Base-by-base conservation (phyloP, 2,329 filamentous ascomycete species). In the Pyrenochaeta sp. region DNA sequence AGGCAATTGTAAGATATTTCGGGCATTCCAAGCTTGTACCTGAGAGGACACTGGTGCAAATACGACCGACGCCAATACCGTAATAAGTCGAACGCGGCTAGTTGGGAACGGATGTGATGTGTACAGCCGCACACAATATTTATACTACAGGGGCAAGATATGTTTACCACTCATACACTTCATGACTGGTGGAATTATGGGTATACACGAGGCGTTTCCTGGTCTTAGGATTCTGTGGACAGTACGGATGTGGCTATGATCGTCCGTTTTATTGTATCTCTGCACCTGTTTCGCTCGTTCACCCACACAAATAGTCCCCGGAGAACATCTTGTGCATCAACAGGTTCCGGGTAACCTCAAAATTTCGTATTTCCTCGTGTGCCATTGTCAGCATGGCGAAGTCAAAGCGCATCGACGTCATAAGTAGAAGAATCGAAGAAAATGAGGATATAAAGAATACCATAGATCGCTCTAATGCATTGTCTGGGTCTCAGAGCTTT, bases 371-470 rank as follows among this genome's bases (percentile, higher is more conserved):
- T 11, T 3, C 36, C 45, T 45, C 32, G 40, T 33, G 32, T 12
- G 27, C 32, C 11, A 32, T 35, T 23, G 12, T 35, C 17, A 35
- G 14, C 18, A 21, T 29, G 30, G 15, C 23, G 18, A 18, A 30
- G 44, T 20, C 20, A 43, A 23, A 4, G 23, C 17, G 15, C 30
- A 44, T 49, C 35, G 39, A 61, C 52, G 55, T 58, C 58, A 56
- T 21, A 39, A 37, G 39, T 31, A 30, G 2, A 41, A 4, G 17
- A 9, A 39, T 21, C 36, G 27, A 14, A 37, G 18, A 49, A 35
- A 12, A 14, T 11, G 10, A 27, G 33, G 23, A 12, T 20, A 20
- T 43, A 33, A 23, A 41, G 18, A n/a, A 44, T 7, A 11, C 20
- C n/a, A 11, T 20, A 18, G 35, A 29, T 42, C n/a, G 32, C 27